phyloP scores from a whole-genome alignment of 2,329 filamentous ascomycete species.

The Zasmidium cellare region DNA sequence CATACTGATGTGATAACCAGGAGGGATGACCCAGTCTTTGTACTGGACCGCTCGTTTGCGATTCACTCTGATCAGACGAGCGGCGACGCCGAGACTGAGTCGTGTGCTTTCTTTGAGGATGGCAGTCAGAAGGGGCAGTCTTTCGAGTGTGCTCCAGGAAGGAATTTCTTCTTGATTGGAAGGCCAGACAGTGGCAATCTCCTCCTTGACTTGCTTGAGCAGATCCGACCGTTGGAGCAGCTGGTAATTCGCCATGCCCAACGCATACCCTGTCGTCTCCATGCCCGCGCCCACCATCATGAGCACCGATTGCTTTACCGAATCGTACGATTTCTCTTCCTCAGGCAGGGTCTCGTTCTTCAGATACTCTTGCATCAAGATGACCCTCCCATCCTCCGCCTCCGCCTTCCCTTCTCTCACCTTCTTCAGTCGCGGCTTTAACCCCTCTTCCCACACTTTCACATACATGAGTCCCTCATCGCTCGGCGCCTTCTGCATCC shows the following conservation, averaged over 20 bases:
- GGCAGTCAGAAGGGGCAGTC: conserved; percentile 22
- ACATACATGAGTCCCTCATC: neutral
- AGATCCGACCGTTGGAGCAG: conserved; percentile 19
- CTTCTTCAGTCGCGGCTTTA: neutral
- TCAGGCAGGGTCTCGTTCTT: neutral
- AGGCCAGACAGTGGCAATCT: conserved; percentile 30
- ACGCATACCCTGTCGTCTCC: neutral
- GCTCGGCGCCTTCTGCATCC: neutral
- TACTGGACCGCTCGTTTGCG: conserved; percentile 15
- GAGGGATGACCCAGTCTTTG: conserved; percentile 15
- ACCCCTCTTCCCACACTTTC: neutral
- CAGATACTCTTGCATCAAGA: neutral
- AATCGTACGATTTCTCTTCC: neutral
- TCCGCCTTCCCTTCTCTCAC: neutral
- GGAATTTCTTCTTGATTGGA: neutral
- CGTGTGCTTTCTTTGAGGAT: conserved; percentile 26
- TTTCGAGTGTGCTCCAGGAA: conserved; percentile 10
- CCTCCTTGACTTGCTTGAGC: conserved; percentile 37
- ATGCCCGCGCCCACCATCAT: neutral
- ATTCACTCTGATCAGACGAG: conserved; percentile 21
- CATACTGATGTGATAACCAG: conserved; percentile 30
- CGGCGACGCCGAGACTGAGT: conserved; percentile 21
- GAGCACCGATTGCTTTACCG: neutral
- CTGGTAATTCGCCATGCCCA: neutral
- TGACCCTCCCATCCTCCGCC: neutral